These are phyloP conservation scores for Chrysoporthe cubensis DNA, from an alignment of 2,329 filamentous ascomycete species.

Conservation along the genomic window DNA sequence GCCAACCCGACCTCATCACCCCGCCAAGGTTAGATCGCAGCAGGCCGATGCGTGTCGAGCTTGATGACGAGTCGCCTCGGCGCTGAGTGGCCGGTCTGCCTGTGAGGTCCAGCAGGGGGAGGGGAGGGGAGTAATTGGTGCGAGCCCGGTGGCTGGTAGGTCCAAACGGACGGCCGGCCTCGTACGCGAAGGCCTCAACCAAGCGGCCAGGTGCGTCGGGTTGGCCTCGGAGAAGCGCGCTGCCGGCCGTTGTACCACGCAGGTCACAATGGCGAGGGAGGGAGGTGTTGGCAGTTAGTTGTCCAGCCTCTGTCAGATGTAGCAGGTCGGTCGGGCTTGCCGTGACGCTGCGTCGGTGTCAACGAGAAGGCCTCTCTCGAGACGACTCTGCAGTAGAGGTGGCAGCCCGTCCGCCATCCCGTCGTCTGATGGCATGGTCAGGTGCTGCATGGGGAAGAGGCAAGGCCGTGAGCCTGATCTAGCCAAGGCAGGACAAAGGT, in stretches of 20 bases:
- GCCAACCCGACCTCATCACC: not conserved
- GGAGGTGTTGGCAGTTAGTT: constrained; percentile 1
- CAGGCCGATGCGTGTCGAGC: not conserved
- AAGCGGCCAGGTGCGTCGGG: constrained; percentile 6
- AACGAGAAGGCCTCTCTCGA: not conserved
- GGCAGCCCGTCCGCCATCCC: not conserved
- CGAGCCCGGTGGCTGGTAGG: not conserved
- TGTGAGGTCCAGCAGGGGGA: not conserved
- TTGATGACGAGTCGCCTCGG: not conserved
- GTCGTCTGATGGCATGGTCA: constrained; percentile 21
- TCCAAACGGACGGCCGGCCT: not conserved
- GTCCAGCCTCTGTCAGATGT: not conserved
- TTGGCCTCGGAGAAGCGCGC: constrained; percentile 8
- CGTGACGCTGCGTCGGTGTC: constrained; percentile 16
- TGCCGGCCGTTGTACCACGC: not conserved
- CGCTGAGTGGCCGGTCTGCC: too few relatives aligned
- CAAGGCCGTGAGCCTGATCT: constrained; percentile 13
- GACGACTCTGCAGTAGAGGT: not conserved
- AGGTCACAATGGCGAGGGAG: not conserved
- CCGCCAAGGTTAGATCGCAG: constrained; percentile 10
- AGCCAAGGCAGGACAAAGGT: not conserved
- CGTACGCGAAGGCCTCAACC: constrained; percentile 1
- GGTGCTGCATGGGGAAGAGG: constrained; percentile 1
- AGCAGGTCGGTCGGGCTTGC: not conserved
- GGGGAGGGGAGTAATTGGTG: not conserved